phyloP scores from a whole-genome alignment of 345 rosid genomes.

The Salix suchowensis region DNA sequence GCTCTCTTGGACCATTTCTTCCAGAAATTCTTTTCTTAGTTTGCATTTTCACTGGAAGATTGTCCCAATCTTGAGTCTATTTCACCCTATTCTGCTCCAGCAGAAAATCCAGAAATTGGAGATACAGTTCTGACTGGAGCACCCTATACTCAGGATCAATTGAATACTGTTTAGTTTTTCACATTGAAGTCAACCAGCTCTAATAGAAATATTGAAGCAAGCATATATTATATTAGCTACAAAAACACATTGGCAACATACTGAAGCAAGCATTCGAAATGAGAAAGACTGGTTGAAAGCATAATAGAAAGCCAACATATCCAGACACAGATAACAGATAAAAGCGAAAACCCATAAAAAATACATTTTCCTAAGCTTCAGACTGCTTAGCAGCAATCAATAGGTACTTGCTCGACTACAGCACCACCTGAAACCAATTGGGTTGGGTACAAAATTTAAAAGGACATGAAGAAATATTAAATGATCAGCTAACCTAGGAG shows the following conservation, averaged over 20 bases:
- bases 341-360: neutral
- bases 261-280: neutral
- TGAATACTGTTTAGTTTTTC: neutral
- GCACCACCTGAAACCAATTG: no score
- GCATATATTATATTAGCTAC: neutral
- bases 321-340: neutral
- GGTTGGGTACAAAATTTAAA: no score
- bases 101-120: neutral
- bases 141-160: neutral
- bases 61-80: slow-evolving; percentile 4
- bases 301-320: neutral
- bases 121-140: neutral
- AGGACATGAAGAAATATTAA: no score
- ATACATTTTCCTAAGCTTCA: neutral
- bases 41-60: slow-evolving; percentile 40
- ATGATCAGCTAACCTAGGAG: no score
- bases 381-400: neutral
- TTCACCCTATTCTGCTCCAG: slow-evolving; percentile 3
- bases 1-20: slow-evolving; percentile 47
- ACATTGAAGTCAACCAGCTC: neutral
- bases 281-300: neutral
- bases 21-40: slow-evolving; percentile 49
- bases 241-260: neutral
- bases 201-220: no score
- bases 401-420: no score